Base-by-base conservation (phyloP, 192 early-diverging fungal genomes). In the Nowakowskiella sp. region DNA sequence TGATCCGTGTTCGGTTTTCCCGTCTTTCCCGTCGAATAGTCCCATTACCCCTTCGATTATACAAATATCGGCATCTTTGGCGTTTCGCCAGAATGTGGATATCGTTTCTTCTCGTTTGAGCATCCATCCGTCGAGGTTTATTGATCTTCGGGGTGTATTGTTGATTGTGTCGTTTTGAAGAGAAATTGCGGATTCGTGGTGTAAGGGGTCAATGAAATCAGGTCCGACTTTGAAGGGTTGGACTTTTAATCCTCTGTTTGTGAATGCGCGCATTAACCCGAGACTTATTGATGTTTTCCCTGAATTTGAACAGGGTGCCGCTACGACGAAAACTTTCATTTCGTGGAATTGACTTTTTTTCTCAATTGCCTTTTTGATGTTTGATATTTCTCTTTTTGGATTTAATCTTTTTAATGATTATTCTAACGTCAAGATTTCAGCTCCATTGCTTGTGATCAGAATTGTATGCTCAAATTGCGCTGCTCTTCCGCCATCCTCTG, bases 401-500 rank as follows among this genome's bases (percentile, higher is more conserved):
- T n/a, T n/a, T n/a, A n/a, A n/a, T n/a, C n/a, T n/a, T n/a, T n/a
- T n/a, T n/a, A n/a, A n/a, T n/a, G n/a, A n/a, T n/a, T n/a, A n/a
- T n/a, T n/a, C n/a, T n/a, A n/a, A n/a, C n/a, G 89, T 88, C n/a
- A 88, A 66, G 32, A 85, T 71, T 39, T 88, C 81, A 2, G 70
- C 69, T 10, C 87, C 89, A 32, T 63, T 44, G 6, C 60, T 60
- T 0, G 80, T 84, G 22, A 91, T 64, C 13, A 90, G 44, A 19
- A 90, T 63, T 59, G 77, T 71, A 33, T 72, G 65, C 47, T 74
- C 64, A 70, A 83, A 94, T 71, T 94, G 92, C 16, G 92, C 86
- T 28, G 88, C 85, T 32, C 89, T 67, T 3, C 87, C 88, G 28
- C 55, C 57, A 58, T 92, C 91, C 7, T 55, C 55, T 0, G 90